Evolutionary conservation across 305 asterid species (phyloP).

Genomic region (Fraxinus latifolia): DNA sequence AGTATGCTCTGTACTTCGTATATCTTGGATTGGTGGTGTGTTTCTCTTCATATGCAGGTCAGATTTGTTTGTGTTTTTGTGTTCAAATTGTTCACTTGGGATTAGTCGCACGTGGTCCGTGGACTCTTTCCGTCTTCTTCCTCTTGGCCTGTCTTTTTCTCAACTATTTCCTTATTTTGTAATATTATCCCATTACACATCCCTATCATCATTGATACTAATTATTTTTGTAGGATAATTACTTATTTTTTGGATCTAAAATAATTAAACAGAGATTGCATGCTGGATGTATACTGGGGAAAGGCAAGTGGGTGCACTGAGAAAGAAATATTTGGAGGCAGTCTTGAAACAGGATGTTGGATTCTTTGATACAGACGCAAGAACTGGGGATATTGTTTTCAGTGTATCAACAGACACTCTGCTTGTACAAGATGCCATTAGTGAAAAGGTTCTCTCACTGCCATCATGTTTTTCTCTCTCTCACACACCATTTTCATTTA

Average conservation of each 20-base stretch:
- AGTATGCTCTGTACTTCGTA: slow-evolving; percentile 95
- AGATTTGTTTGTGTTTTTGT: slow-evolving; percentile 15
- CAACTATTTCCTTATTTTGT: slow-evolving; percentile 27
- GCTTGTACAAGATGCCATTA: slow-evolving; percentile 98
- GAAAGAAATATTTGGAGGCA: slow-evolving; percentile 90
- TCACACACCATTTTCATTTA: slow-evolving; percentile 2
- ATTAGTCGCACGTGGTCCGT: slow-evolving; percentile 86
- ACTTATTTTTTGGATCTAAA: background rate
- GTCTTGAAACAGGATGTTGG: slow-evolving; percentile 97
- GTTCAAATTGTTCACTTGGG: slow-evolving; percentile 30
- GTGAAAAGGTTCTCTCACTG: slow-evolving; percentile 65
- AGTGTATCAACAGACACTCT: slow-evolving; percentile 96
- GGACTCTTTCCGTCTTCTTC: slow-evolving; percentile 72
- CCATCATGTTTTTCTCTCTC: background rate
- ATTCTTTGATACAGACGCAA: slow-evolving; percentile 93
- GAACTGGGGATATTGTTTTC: slow-evolving; percentile 97
- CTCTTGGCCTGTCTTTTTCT: slow-evolving; percentile 60
- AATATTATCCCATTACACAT: slow-evolving; percentile 46
- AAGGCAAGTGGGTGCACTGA: slow-evolving; percentile 78
- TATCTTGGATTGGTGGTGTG: slow-evolving; percentile 92
- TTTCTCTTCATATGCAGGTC: slow-evolving; percentile 93
- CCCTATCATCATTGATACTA: slow-evolving; percentile 39
- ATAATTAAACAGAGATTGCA: slow-evolving; percentile 59
- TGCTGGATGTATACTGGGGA: slow-evolving; percentile 99
- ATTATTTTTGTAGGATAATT: background rate